Conservation (phyloP, 352 stramenopile genomes). For the Thraustotheca clavata region DNA sequence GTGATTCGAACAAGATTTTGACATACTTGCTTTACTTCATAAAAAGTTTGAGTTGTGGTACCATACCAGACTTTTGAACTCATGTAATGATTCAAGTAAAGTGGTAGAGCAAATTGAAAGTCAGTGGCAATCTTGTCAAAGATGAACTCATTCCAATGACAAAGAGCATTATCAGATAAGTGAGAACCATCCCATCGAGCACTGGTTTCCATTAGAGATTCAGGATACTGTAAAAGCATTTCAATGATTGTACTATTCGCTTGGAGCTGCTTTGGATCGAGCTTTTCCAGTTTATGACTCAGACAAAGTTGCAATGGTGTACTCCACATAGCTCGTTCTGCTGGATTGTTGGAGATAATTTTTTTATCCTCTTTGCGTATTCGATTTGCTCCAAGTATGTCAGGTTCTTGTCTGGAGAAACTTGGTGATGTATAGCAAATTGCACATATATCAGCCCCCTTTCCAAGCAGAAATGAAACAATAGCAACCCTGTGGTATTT, state of each 20-base stretch:
- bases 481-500: conserved; percentile 31
- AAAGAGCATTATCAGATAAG: conserved; percentile 28
- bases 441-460: conserved; percentile 27
- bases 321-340: conserved; percentile 32
- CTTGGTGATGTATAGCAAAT: conserved; percentile 24
- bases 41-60: conserved; percentile 36
- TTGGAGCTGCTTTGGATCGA: background rate
- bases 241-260: conserved; percentile 36
- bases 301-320: conserved; percentile 45
- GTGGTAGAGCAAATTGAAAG: conserved; percentile 29
- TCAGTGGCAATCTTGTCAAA: conserved; percentile 37
- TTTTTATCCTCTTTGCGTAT: too few relatives aligned
- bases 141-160: conserved; percentile 32
- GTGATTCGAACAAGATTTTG: conserved; percentile 34
- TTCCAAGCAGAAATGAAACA: conserved; percentile 33
- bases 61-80: conserved; percentile 41
- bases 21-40: conserved; percentile 34
- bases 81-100: conserved; percentile 43
- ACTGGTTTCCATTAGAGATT: conserved; percentile 33
- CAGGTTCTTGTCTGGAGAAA: too few relatives aligned
- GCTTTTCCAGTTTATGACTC: conserved; percentile 18
- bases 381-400: too few relatives aligned
- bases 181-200: conserved; percentile 17
- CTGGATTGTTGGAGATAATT: too few relatives aligned
- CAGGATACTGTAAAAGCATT: conserved; percentile 34